Conservation (phyloP, 768 basidiomycete species). For the Crepidotus variabilis region DNA sequence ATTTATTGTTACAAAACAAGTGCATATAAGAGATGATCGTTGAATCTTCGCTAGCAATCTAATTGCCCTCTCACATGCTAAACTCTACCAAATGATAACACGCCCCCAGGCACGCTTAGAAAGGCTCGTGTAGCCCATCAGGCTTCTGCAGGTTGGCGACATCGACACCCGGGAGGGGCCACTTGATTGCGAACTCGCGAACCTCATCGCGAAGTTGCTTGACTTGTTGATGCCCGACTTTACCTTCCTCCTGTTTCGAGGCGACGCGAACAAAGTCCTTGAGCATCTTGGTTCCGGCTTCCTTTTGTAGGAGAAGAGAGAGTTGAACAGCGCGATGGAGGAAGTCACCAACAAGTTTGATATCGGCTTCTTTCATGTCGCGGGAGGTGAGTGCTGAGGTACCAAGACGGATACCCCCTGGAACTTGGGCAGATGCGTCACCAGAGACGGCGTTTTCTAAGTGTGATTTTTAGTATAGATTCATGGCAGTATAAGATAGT, state of each 20-base stretch:
- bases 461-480: not conserved
- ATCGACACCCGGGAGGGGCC: slow-evolving; percentile 90
- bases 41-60: slow-evolving; percentile 43
- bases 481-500: not conserved
- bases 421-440: slow-evolving; percentile 91
- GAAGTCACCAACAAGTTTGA: slow-evolving; percentile 85
- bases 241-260: slow-evolving; percentile 61
- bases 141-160: slow-evolving; percentile 47
- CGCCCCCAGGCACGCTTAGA: slow-evolving; percentile 1
- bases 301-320: slow-evolving; percentile 85
- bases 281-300: slow-evolving; percentile 90
- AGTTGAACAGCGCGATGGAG: slow-evolving; percentile 94
- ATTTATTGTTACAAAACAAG: slow-evolving; percentile 19
- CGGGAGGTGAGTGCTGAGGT: slow-evolving; percentile 93
- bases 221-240: slow-evolving; percentile 68
- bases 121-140: slow-evolving; percentile 53
- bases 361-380: slow-evolving; percentile 85
- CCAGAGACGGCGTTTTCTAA: slow-evolving; percentile 95
- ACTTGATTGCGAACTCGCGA: slow-evolving; percentile 71
- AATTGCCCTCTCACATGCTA: slow-evolving; percentile 8
- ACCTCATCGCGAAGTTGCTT: slow-evolving; percentile 79
- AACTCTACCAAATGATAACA: slow-evolving; percentile 34
- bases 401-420: slow-evolving; percentile 96
- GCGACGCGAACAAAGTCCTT: slow-evolving; percentile 94
- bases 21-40: slow-evolving; percentile 34